A percentile compares a stretch with the other conserved stretches of the same genome.
Conservation (phyloP, 352 stramenopile genomes). For the Globisporangium nagaii region DNA sequence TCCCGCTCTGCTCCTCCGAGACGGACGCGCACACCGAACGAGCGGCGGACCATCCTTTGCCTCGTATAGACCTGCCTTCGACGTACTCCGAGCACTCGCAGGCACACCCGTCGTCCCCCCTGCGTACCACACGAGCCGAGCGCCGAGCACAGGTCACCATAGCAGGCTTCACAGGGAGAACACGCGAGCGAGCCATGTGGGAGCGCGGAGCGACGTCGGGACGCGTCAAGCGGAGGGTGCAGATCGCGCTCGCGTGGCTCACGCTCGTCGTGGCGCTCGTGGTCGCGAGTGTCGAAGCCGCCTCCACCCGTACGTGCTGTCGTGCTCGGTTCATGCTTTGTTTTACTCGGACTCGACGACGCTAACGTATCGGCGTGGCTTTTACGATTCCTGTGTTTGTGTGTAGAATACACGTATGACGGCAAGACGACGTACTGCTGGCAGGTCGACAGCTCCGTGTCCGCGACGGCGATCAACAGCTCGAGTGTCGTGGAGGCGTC, state of each 20-base stretch:
- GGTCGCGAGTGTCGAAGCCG: constrained; percentile 2
- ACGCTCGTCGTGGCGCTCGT: constrained; percentile 11
- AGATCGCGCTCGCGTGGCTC: constrained; percentile 8
- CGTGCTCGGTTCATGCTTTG: not conserved
- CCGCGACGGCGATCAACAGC: constrained; percentile 36
- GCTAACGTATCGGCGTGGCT: too few relatives aligned
- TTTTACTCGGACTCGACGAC: too few relatives aligned
- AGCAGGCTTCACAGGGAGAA: not conserved
- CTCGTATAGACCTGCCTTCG: too few relatives aligned
- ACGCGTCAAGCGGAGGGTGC: not conserved
- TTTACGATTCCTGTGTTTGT: not conserved
- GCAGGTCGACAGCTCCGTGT: constrained; percentile 49
- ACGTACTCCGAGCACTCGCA: too few relatives aligned
- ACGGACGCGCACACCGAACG: too few relatives aligned
- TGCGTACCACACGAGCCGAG: too few relatives aligned
- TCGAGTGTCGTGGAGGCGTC: constrained; percentile 32
- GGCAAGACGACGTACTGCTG: constrained; percentile 57
- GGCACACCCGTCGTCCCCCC: too few relatives aligned
- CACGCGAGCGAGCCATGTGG: constrained; percentile 9
- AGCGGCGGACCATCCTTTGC: too few relatives aligned
- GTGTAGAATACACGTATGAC: constrained; percentile 21
- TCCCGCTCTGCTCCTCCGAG: too few relatives aligned
- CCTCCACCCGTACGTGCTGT: constrained; percentile 3
- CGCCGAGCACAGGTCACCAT: too few relatives aligned
- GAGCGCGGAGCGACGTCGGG: not conserved